phyloP scores from a whole-genome alignment of 2,329 filamentous ascomycete genomes.

The Xylaria sp. region DNA sequence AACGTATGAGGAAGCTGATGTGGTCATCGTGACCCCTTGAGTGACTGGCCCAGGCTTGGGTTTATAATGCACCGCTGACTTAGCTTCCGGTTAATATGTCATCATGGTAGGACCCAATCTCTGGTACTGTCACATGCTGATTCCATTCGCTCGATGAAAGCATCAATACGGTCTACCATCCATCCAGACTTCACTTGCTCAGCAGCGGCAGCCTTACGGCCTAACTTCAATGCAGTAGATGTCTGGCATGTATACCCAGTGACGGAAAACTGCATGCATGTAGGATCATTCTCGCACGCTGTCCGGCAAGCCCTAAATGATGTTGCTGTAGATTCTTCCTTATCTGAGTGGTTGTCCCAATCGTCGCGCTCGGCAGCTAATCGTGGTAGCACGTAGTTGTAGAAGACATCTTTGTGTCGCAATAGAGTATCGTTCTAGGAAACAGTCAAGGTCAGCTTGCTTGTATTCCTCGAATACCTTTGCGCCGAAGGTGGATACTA shows the following conservation, averaged over 20 bases:
- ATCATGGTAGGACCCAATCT: constrained; percentile 45
- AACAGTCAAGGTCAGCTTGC: constrained; percentile 19
- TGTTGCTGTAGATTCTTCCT: constrained; percentile 37
- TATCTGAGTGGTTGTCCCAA: constrained; percentile 50
- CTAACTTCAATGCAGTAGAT: constrained; percentile 44
- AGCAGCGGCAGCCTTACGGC: constrained; percentile 37
- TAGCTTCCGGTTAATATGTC: background rate
- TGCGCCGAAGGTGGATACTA: constrained; percentile 29
- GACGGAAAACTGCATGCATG: constrained; percentile 50
- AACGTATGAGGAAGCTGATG: background rate
- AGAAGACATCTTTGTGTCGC: constrained; percentile 49
- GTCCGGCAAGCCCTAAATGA: constrained; percentile 46
- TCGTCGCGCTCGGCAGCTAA: constrained; percentile 41
- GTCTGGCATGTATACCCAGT: constrained; percentile 46
- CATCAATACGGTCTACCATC: constrained; percentile 48
- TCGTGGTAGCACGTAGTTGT: constrained; percentile 44
- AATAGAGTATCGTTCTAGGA: constrained; percentile 43
- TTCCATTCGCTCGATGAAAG: constrained; percentile 46
- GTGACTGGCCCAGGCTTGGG: background rate
- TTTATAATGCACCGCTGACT: constrained; percentile 1
- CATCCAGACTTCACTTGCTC: constrained; percentile 47
- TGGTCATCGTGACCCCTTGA: background rate
- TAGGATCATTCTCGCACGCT: constrained; percentile 42
- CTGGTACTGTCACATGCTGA: constrained; percentile 34
- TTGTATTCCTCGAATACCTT: background rate